Percentiles rank a stretch among this genome's conserved stretches.
phyloP scores from a whole-genome alignment of 2,329 filamentous ascomycete species.

The Hortaea werneckii region DNA sequence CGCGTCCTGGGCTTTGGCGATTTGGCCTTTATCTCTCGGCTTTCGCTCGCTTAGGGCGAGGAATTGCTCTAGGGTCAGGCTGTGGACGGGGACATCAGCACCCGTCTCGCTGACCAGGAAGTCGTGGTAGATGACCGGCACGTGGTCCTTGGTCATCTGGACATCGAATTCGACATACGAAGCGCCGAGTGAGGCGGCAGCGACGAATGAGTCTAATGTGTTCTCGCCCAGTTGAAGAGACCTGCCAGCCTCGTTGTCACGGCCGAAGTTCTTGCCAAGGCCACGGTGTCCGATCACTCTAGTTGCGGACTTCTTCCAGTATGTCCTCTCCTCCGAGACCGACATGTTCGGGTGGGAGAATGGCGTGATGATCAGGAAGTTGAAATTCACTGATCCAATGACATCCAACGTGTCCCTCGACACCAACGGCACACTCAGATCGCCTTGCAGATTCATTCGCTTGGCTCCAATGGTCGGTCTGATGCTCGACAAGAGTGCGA shows the following conservation, averaged over 20 bases:
- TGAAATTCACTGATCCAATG: conserved; percentile 92
- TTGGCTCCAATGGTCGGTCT: conserved; percentile 74
- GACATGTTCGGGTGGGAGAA: conserved; percentile 92
- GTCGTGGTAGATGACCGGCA: conserved; percentile 97
- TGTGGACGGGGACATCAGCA: conserved; percentile 92
- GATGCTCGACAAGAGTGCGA: conserved; percentile 77
- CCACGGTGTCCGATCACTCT: conserved; percentile 70
- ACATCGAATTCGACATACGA: conserved; percentile 71
- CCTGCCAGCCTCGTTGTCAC: conserved; percentile 49
- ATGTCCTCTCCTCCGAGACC: conserved; percentile 80
- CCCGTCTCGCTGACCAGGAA: conserved; percentile 97
- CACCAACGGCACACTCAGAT: conserved; percentile 84
- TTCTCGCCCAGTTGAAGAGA: conserved; percentile 95
- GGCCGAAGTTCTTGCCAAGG: conserved; percentile 73
- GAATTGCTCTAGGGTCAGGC: conserved; percentile 89
- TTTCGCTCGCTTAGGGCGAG: conserved; percentile 35
- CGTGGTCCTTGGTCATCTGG: conserved; percentile 95
- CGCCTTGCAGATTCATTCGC: conserved; percentile 84
- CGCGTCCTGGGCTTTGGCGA: conserved; percentile 22
- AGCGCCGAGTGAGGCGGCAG: conserved; percentile 83
- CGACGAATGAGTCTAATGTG: conserved; percentile 89
- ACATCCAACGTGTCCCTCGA: conserved; percentile 73
- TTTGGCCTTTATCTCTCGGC: conserved; percentile 5
- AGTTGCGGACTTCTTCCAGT: conserved; percentile 88
- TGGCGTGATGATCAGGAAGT: conserved; percentile 88